Evolutionary conservation across 139 green algal genomes (phyloP).

Genomic region (Chlamydomonas eustigma): DNA sequence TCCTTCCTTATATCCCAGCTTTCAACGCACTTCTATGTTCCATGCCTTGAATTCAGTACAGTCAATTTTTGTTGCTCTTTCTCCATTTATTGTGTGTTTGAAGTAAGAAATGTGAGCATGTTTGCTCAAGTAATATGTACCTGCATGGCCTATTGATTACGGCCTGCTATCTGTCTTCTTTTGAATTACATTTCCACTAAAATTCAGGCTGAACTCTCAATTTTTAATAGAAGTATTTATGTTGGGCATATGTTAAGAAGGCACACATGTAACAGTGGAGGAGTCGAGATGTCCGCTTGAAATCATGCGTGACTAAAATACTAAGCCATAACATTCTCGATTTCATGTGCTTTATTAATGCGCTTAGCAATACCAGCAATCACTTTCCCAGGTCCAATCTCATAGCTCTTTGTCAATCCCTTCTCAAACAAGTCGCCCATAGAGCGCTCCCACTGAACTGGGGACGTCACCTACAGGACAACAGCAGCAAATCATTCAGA

Average conservation of each 20-base stretch:
- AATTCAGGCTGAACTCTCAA: not conserved
- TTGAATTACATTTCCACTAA: no score
- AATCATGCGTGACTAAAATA: not conserved
- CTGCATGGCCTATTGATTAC: no score
- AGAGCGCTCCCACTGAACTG: slow-evolving; percentile 94
- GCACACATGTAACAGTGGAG: not conserved
- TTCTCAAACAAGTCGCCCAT: slow-evolving; percentile 81
- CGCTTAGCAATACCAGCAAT: slow-evolving; percentile 96
- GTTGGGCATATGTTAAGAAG: no score
- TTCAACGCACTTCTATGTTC: no score
- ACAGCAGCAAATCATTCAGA: no score
- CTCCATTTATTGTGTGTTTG: no score
- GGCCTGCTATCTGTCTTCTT: no score
- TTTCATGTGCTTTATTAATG: slow-evolving; percentile 81
- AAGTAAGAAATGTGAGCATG: no score
- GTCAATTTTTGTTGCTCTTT: no score
- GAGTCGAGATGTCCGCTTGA: not conserved
- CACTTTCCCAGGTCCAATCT: slow-evolving; percentile 78
- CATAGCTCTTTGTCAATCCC: slow-evolving; percentile 81
- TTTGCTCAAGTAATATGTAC: no score
- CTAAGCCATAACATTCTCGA: slow-evolving; percentile 50
- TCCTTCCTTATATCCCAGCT: no score
- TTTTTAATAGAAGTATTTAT: not conserved
- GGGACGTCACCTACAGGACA: slow-evolving; percentile 81
- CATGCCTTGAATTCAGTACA: no score